Percentiles rank a stretch among this genome's conserved stretches.
phyloP scores from a whole-genome alignment of 805 yeast genomes.

The Candida maltosa region DNA sequence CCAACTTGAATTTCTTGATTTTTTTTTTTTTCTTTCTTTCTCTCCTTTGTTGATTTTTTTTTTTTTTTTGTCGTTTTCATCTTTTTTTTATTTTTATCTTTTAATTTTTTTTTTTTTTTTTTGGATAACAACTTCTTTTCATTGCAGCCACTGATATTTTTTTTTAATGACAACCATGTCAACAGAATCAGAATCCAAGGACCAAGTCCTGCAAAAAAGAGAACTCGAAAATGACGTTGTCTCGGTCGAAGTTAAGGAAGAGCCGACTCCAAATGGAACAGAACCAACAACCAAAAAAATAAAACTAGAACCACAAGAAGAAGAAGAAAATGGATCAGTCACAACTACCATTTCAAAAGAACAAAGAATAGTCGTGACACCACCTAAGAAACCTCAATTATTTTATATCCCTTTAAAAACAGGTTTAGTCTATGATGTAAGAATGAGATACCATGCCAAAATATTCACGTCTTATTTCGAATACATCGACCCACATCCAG shows the following conservation, averaged over 20 bases:
- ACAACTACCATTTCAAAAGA: conserved; percentile 1
- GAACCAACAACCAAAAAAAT: conserved; percentile 10
- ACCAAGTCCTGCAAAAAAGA: conserved; percentile 7
- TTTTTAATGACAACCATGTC: conserved; percentile 1
- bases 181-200: conserved; percentile 1
- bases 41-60: background rate
- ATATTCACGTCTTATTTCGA: conserved; percentile 88
- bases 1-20: background rate
- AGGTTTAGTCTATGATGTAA: conserved; percentile 91
- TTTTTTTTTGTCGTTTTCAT: background rate
- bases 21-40: background rate
- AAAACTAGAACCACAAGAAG: conserved; percentile 9
- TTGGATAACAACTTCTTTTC: background rate
- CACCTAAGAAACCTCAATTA: conserved; percentile 63
- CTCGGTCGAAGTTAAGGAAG: background rate
- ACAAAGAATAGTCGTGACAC: conserved; percentile 41
- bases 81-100: conserved; percentile 1
- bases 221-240: background rate
- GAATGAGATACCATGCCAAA: conserved; percentile 97
- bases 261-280: background rate
- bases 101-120: conserved; percentile 1
- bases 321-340: conserved; percentile 1
- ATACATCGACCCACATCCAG: conserved; percentile 98
- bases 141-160: background rate
- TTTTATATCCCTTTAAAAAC: conserved; percentile 76